A percentile compares a stretch with the other conserved stretches of the same genome.
Conservation (phyloP, 2,329 filamentous ascomycete genomes). For the Sphaerulina vaccinii region DNA sequence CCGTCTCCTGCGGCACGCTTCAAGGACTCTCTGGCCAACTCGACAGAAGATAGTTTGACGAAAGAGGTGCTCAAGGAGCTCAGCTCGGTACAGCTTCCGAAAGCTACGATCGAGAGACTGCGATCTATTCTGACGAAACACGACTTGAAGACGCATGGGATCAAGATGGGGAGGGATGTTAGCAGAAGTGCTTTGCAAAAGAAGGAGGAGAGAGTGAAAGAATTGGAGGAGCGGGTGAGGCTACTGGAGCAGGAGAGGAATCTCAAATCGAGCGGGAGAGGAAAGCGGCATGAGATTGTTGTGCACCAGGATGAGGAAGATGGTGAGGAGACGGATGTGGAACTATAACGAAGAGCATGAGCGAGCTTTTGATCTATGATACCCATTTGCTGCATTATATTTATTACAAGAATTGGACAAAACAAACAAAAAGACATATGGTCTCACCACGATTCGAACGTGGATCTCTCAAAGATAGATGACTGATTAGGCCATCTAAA, state of each 20-base stretch:
- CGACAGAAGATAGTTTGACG: constrained; percentile 30
- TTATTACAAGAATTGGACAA: no score
- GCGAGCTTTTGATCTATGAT: not conserved
- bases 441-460: no score
- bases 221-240: no score
- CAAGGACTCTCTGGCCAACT: constrained; percentile 30
- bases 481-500: no score
- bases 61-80: constrained; percentile 29
- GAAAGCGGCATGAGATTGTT: not conserved
- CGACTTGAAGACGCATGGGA: constrained; percentile 59
- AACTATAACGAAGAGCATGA: not conserved
- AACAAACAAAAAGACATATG: no score
- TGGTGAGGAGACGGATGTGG: constrained; percentile 16
- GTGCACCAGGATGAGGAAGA: constrained; percentile 8
- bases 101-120: constrained; percentile 39
- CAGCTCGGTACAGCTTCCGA: constrained; percentile 23
- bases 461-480: no score
- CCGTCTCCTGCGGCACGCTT: constrained; percentile 27
- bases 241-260: no score
- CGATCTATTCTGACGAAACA: constrained; percentile 53
- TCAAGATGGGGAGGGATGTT: constrained; percentile 65
- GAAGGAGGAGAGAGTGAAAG: constrained; percentile 5
- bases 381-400: not conserved
- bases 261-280: no score
- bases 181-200: constrained; percentile 55